Evolutionary conservation across 192 early-diverging fungal genomes (phyloP).

Genomic region (Jimgerdemannia lactiflua): DNA sequence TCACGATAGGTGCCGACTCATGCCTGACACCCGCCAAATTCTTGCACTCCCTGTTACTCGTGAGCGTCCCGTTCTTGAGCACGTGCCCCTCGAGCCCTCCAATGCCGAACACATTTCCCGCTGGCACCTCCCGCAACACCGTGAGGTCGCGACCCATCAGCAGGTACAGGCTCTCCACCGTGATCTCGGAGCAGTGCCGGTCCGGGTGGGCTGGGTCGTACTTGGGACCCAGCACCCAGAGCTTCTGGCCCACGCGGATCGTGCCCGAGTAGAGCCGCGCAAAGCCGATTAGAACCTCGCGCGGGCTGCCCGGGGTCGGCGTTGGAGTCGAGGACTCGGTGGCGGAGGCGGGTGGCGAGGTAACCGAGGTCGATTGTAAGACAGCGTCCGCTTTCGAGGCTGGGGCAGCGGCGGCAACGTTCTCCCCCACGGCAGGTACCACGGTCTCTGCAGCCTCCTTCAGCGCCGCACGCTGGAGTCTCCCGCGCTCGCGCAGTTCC

Average conservation of each 20-base stretch:
- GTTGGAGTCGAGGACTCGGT: conserved; percentile 34
- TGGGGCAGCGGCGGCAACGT: too few species aligned
- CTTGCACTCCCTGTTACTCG: conserved; percentile 66
- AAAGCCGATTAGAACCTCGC: conserved; percentile 87
- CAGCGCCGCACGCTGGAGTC: conserved; percentile 38
- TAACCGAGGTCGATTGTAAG: conserved; percentile 8
- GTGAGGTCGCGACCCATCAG: conserved; percentile 97
- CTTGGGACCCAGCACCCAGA: conserved; percentile 94
- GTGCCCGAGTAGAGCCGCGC: conserved; percentile 92
- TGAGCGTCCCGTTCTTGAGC: conserved; percentile 93
- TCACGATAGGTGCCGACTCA: conserved; percentile 86
- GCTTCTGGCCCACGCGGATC: conserved; percentile 77
- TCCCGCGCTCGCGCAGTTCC: conserved; percentile 81
- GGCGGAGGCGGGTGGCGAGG: conserved; percentile 15
- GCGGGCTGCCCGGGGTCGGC: conserved; percentile 27
- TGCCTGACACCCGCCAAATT: conserved; percentile 71
- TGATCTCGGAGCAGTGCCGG: conserved; percentile 65
- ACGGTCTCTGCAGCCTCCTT: conserved; percentile 22
- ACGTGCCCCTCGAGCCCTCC: conserved; percentile 83
- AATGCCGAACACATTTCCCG: conserved; percentile 97
- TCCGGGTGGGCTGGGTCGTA: conserved; percentile 68
- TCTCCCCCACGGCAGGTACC: too few species aligned
- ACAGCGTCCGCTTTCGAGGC: too few species aligned
- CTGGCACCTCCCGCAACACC: conserved; percentile 77
- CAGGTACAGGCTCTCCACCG: conserved; percentile 80